phyloP scores from a whole-genome alignment of 2,329 filamentous ascomycete genomes.

The Aspergillus quadricinctus region DNA sequence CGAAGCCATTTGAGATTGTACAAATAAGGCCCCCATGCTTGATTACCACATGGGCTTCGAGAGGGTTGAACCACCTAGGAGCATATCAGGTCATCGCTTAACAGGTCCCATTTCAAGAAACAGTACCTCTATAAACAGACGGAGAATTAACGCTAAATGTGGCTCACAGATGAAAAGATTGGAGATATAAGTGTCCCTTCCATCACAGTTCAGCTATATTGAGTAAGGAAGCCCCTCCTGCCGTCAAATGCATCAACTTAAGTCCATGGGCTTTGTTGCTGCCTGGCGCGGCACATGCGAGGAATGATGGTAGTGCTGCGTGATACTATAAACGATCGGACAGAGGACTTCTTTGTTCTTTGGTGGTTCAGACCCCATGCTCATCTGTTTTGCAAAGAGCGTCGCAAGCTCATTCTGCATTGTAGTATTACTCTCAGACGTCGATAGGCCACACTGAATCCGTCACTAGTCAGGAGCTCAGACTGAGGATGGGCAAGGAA shows the following conservation, averaged over 20 bases:
- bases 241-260: neutral
- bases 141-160: neutral
- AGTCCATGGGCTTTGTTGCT: neutral
- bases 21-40: neutral
- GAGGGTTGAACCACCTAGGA: neutral
- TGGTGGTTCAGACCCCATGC: conserved; percentile 44
- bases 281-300: conserved; percentile 55
- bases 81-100: neutral
- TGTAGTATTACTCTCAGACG: conserved; percentile 50
- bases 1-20: neutral
- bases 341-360: conserved; percentile 32
- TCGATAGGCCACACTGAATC: conserved; percentile 40
- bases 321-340: conserved; percentile 66
- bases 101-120: neutral
- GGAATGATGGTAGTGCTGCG: conserved; percentile 81
- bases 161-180: neutral
- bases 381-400: conserved; percentile 74
- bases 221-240: neutral
- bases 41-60: neutral
- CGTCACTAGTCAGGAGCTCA: conserved; percentile 15
- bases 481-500: conserved; percentile 17
- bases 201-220: neutral
- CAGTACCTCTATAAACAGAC: neutral
- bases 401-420: conserved; percentile 76
- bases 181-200: conserved; percentile 2